These are phyloP conservation scores for Penicillium sp. DNA, from an alignment of 2,329 filamentous ascomycete genomes.

Conservation along the genomic window DNA sequence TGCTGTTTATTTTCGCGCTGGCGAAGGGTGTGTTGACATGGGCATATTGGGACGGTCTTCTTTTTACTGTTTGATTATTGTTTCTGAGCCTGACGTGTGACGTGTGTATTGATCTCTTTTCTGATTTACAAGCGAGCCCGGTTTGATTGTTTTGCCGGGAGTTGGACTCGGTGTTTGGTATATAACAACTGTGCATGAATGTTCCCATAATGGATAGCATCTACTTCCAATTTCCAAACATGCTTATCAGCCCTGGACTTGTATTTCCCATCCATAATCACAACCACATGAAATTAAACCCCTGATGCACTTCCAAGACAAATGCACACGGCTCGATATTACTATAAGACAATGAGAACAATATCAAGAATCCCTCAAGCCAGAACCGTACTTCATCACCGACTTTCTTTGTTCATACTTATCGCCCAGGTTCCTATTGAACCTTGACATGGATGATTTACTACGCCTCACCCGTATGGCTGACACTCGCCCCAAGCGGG, in stretches of 20 bases:
- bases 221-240: background rate
- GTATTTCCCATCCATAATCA: no score
- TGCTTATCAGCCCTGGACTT: no score
- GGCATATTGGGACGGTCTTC: slow-evolving; percentile 20
- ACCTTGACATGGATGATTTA: background rate
- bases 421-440: background rate
- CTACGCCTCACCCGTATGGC: background rate
- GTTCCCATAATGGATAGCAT: background rate
- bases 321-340: background rate
- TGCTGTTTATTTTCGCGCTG: slow-evolving; percentile 8
- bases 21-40: slow-evolving; percentile 18
- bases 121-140: slow-evolving; percentile 23
- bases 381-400: background rate
- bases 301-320: background rate
- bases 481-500: background rate
- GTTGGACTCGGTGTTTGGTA: slow-evolving; percentile 22
- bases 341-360: background rate
- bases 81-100: slow-evolving; percentile 28
- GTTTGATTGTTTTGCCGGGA: slow-evolving; percentile 13
- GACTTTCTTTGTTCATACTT: background rate
- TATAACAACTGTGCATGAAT: slow-evolving; percentile 22
- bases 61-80: slow-evolving; percentile 12
- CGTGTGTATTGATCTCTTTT: slow-evolving; percentile 22
- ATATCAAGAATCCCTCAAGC: background rate
- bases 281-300: no score